Base-by-base conservation (phyloP, 1,284 basidiomycete genomes). In the Leccinum glutinopallens region DNA sequence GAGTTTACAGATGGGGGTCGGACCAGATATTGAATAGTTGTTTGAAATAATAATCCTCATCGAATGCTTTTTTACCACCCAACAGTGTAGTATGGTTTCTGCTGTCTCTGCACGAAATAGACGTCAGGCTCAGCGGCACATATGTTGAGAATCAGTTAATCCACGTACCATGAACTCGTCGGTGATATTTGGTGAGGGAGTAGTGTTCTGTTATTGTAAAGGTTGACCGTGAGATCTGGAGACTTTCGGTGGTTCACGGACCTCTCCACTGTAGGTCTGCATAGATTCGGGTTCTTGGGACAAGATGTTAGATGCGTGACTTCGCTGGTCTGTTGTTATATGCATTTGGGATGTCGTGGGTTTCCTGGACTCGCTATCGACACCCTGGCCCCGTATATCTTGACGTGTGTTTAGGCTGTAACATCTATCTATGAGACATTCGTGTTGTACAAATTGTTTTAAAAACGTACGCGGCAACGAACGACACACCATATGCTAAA, bases 401-500 rank as follows among this genome's bases (percentile, higher is more conserved):
- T 81, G 75, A 19, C 84, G 80, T 5, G 84, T 86, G 68, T 85
- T 86, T 43, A 86, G 77, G 19, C 83, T 85, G 46, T 46, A 58
- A 59, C 56, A 29, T 8, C 7, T 8, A 19, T 46, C 5, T 1
- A 22, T 71, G 25, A 70, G 67, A 2, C 32, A 15, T 22, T 37
- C 58, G 39, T 25, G 39, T 19, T 64, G 55, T 22, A 67, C 37
- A 12, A 2, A 29, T 13, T 49, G 6, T 7, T 5, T 59, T 4
- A 58, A 19, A 53, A 10, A 71, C 85, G 63, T 71, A 89, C 86
- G 88, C 87, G 63, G 87, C 86, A 70, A 90, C 78, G 72, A 87
- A 87, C 5, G 88, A 90, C 63, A 88, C 84, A 1, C 83, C 85
- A 69, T 89, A 90, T 35, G 89, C 88, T 90, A 64, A 3, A 62